Percentiles rank a stretch among this genome's conserved stretches.
Evolutionary conservation across 1,284 basidiomycete genomes (phyloP).

Genomic region (Waitea zeae): DNA sequence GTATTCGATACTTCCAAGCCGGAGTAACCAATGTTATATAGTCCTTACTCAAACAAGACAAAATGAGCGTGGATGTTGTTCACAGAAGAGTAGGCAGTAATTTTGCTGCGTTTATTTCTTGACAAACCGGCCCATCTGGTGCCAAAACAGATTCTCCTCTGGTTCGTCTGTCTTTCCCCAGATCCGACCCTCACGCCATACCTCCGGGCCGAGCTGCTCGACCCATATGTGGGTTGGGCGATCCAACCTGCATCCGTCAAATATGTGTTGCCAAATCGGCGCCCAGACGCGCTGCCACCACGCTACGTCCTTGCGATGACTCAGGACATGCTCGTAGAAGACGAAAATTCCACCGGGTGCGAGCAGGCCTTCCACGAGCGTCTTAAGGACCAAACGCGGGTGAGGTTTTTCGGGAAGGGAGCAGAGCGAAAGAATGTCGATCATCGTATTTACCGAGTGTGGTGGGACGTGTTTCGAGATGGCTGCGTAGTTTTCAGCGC

Average conservation of each 20-base stretch:
- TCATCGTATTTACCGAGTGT: conserved; percentile 34
- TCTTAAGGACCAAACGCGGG: conserved; percentile 23
- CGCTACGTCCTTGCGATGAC: conserved; percentile 26
- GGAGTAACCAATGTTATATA: no score
- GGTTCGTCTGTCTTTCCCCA: conserved; percentile 25
- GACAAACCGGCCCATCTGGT: conserved; percentile 33
- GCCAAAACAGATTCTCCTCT: conserved; percentile 37
- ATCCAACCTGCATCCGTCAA: conserved; percentile 46
- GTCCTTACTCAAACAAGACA: no score
- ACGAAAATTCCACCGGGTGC: conserved; percentile 39
- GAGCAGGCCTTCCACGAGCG: conserved; percentile 28
- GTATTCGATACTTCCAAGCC: no score
- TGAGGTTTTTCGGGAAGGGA: conserved; percentile 24
- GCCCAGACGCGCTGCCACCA: conserved; percentile 58
- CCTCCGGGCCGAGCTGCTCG: conserved; percentile 11
- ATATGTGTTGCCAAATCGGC: conserved; percentile 37
- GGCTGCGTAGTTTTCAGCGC: conserved; percentile 33
- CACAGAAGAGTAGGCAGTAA: not conserved
- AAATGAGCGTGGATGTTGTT: no score
- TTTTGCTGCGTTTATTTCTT: no score
- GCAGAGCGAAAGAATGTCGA: conserved; percentile 43
- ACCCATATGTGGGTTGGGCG: conserved; percentile 37
- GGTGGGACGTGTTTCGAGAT: conserved; percentile 12
- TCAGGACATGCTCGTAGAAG: conserved; percentile 49
- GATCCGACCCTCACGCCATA: conserved; percentile 23